These are phyloP conservation scores for Mycena belliarum DNA, from an alignment of 768 basidiomycete genomes.

Conservation along the genomic window DNA sequence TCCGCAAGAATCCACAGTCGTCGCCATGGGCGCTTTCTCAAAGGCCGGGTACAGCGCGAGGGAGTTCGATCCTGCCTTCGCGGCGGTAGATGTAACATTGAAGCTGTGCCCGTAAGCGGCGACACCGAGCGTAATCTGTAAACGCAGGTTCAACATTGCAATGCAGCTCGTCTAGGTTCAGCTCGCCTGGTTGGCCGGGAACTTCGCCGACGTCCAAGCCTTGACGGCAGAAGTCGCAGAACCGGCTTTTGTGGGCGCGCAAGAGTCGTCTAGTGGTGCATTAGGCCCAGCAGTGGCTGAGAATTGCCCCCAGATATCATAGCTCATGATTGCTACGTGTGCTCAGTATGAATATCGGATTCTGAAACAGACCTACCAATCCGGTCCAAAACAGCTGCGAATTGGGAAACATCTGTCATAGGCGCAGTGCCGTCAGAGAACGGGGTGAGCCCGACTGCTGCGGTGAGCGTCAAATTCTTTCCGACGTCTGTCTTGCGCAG, in stretches of 20 bases:
- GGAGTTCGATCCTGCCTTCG: slow-evolving; percentile 32
- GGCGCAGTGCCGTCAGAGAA: slow-evolving; percentile 65
- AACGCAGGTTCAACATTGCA: neutral
- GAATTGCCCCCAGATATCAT: slow-evolving; percentile 62
- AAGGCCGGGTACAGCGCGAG: slow-evolving; percentile 58
- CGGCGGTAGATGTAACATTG: slow-evolving; percentile 38
- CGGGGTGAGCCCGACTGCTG: slow-evolving; percentile 66
- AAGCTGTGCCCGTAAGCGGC: slow-evolving; percentile 84
- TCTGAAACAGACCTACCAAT: no score
- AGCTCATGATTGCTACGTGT: slow-evolving; percentile 56
- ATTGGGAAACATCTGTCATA: slow-evolving; percentile 61
- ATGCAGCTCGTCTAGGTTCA: neutral
- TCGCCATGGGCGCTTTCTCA: slow-evolving; percentile 46
- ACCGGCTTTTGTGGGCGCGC: slow-evolving; percentile 65
- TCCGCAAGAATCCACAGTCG: slow-evolving; percentile 58
- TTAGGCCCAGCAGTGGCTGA: slow-evolving; percentile 70
- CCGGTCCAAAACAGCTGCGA: slow-evolving; percentile 72
- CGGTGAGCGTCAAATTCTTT: slow-evolving; percentile 65
- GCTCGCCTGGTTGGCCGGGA: slow-evolving; percentile 52
- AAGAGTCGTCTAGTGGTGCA: slow-evolving; percentile 80
- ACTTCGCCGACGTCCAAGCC: slow-evolving; percentile 76
- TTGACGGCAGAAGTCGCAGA: slow-evolving; percentile 75
- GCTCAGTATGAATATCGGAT: no score
- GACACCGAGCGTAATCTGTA: slow-evolving; percentile 75
- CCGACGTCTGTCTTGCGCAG: slow-evolving; percentile 59